Evolutionary conservation across 2,329 filamentous ascomycete species (phyloP).

Genomic region (Penicillium freii): DNA sequence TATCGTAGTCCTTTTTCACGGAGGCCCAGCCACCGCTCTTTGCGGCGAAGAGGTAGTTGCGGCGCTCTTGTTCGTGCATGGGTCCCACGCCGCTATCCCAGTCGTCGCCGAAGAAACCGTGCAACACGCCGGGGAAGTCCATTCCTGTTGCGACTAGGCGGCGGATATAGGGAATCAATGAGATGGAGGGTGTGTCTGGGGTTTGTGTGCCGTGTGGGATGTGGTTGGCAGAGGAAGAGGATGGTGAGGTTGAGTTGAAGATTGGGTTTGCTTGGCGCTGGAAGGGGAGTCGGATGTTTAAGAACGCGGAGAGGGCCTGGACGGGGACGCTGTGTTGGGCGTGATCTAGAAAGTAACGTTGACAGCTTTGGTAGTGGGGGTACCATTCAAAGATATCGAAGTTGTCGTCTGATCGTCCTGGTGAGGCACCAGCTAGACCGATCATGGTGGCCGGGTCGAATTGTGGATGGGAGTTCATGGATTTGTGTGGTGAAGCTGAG

Average conservation of each 20-base stretch:
- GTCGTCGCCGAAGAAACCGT: constrained; percentile 95
- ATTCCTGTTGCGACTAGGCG: constrained; percentile 89
- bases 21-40: constrained; percentile 88
- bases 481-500: constrained; percentile 10
- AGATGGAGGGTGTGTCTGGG: constrained; percentile 51
- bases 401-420: constrained; percentile 43
- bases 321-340: constrained; percentile 80
- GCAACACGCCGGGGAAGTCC: constrained; percentile 79
- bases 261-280: constrained; percentile 61
- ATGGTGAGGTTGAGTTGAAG: constrained; percentile 40
- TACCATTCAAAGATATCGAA: constrained; percentile 84
- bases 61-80: constrained; percentile 81
- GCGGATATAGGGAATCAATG: constrained; percentile 83
- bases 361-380: constrained; percentile 83
- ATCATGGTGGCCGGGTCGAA: constrained; percentile 41
- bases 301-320: constrained; percentile 81
- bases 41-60: constrained; percentile 92
- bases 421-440: constrained; percentile 37
- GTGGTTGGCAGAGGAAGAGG: constrained; percentile 42
- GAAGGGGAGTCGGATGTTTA: constrained; percentile 89
- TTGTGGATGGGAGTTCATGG: constrained; percentile 33
- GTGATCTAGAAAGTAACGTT: constrained; percentile 86
- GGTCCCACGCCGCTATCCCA: constrained; percentile 78
- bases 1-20: constrained; percentile 89
- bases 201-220: constrained; percentile 39